Evolutionary conservation across 352 stramenopile genomes (phyloP).

Genomic region (Phytophthora citrophthora): DNA sequence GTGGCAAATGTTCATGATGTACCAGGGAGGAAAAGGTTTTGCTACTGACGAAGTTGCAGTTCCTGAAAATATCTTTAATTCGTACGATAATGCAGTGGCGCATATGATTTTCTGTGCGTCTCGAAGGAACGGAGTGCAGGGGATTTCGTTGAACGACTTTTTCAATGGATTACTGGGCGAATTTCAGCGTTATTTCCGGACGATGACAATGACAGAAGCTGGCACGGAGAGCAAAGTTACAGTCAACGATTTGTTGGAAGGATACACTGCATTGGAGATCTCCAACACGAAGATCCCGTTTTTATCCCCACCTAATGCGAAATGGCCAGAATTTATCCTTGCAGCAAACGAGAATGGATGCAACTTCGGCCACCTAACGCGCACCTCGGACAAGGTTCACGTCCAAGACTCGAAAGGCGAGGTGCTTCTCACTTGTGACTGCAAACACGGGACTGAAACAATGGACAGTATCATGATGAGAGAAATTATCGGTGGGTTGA

Average conservation of each 20-base stretch:
- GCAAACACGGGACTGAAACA: not conserved
- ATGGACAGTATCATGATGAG: not conserved
- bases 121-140: constrained; percentile 32
- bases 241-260: not conserved
- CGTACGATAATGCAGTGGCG: too few species aligned
- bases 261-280: not conserved
- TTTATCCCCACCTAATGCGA: not conserved
- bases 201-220: not conserved
- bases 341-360: not conserved
- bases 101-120: not conserved
- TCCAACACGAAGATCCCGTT: not conserved
- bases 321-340: not conserved
- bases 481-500: not conserved
- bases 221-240: not conserved
- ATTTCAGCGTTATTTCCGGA: not conserved
- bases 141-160: constrained; percentile 32
- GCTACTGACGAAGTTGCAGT: too few species aligned
- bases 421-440: not conserved
- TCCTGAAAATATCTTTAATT: too few species aligned
- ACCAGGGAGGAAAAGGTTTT: too few species aligned
- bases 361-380: not conserved
- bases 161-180: constrained; percentile 26
- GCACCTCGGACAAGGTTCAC: not conserved
- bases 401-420: not conserved
- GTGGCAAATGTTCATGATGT: too few species aligned